phyloP scores from a whole-genome alignment of 441 rosid species.

The Heliophila coronopifolia region DNA sequence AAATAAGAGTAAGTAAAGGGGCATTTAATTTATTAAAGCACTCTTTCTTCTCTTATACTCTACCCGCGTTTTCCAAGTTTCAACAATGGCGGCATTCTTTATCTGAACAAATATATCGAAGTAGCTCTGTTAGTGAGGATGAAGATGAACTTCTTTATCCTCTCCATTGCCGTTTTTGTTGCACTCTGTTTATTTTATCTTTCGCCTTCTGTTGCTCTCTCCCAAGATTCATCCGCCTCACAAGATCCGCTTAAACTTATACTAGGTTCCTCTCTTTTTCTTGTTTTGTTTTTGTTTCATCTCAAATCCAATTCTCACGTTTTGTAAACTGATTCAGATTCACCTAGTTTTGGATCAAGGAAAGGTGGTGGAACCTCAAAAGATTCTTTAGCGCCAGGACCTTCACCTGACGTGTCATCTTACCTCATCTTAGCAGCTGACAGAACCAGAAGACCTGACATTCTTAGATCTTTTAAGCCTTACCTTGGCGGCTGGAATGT shows the following conservation, averaged over 20 bases:
- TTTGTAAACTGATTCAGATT: no score
- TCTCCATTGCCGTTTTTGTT: slow-evolving; percentile 26
- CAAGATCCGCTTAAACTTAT: slow-evolving; percentile 46
- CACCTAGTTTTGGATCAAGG: slow-evolving; percentile 52
- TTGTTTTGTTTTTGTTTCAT: not conserved
- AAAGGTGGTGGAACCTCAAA: slow-evolving; percentile 44
- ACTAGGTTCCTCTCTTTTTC: slow-evolving; percentile 40
- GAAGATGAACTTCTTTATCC: slow-evolving; percentile 23
- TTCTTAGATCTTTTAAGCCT: slow-evolving; percentile 55
- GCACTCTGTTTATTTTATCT: slow-evolving; percentile 25
- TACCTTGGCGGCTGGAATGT: slow-evolving; percentile 83
- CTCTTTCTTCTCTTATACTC: no score
- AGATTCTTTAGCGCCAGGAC: slow-evolving; percentile 67
- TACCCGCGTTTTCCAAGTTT: no score
- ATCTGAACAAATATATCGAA: no score
- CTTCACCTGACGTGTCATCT: slow-evolving; percentile 32
- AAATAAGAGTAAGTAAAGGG: no score
- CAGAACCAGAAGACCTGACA: slow-evolving; percentile 80
- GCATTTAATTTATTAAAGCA: no score
- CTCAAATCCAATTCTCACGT: no score
- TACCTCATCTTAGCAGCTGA: slow-evolving; percentile 57
- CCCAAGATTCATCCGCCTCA: slow-evolving; percentile 24
- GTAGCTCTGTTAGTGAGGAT: slow-evolving; percentile 11
- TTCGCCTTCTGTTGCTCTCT: slow-evolving; percentile 28
- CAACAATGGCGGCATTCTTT: no score